Percentiles rank a stretch among this genome's conserved stretches.
These are phyloP conservation scores for Sclerotinia borealis DNA, from an alignment of 2,329 filamentous ascomycete species.

Conservation along the genomic window DNA sequence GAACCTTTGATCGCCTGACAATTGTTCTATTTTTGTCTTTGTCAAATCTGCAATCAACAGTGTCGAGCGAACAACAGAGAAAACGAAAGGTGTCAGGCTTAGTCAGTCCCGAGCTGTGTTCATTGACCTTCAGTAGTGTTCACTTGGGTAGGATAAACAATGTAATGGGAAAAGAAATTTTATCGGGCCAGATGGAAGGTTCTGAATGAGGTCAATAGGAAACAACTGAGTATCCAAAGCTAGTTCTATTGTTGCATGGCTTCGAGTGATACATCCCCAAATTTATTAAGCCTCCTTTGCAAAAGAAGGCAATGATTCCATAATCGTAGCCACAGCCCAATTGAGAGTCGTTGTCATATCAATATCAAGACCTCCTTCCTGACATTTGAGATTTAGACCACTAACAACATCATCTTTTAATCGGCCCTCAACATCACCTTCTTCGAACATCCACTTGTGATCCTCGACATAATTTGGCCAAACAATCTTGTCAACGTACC, in stretches of 20 bases:
- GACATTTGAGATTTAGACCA: conserved; percentile 43
- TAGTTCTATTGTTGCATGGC: background rate
- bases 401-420: conserved; percentile 43
- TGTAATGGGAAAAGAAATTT: background rate
- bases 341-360: conserved; percentile 57
- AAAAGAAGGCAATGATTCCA: conserved; percentile 35
- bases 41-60: background rate
- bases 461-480: conserved; percentile 90
- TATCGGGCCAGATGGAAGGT: background rate
- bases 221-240: no score
- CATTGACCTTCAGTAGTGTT: background rate
- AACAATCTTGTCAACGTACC: conserved; percentile 89
- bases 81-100: background rate
- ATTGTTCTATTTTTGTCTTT: background rate
- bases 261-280: no score
- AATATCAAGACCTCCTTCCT: conserved; percentile 43
- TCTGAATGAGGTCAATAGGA: background rate
- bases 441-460: conserved; percentile 74
- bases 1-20: accelerated
- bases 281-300: background rate
- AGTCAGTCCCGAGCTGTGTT: no score
- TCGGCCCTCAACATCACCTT: conserved; percentile 55
- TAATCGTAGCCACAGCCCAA: conserved; percentile 62
- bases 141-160: background rate
- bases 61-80: background rate